Percentiles rank a stretch among this genome's conserved stretches.
phyloP scores from a whole-genome alignment of 306 rosid genomes.

The Citrullus mucosospermus region DNA sequence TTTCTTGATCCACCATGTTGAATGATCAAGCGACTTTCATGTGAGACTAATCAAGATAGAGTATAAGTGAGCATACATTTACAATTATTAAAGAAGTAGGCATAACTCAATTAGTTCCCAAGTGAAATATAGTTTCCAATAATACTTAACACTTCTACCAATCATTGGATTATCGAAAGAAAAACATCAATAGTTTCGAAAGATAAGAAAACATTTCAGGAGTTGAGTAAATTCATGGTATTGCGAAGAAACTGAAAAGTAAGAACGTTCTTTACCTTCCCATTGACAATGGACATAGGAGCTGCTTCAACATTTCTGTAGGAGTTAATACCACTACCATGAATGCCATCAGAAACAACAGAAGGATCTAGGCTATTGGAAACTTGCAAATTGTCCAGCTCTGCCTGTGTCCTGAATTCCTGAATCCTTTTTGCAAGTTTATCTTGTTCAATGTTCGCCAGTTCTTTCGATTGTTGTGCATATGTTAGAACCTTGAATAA shows the following conservation, averaged over 20 bases:
- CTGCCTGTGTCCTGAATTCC: conserved; percentile 84
- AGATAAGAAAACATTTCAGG: background rate
- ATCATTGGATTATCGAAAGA: background rate
- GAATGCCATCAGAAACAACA: conserved; percentile 35
- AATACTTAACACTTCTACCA: background rate
- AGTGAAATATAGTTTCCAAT: background rate
- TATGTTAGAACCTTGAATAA: conserved; percentile 70
- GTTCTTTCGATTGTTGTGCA: conserved; percentile 91
- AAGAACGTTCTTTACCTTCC: conserved; percentile 34
- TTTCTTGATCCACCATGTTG: background rate
- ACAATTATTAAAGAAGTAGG: background rate
- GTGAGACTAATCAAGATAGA: background rate
- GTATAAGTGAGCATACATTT: background rate
- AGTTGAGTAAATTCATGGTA: background rate
- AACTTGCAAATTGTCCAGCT: conserved; percentile 52
- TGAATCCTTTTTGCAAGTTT: conserved; percentile 96
- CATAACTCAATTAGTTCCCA: background rate
- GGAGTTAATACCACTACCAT: conserved; percentile 39
- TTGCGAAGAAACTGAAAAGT: background rate
- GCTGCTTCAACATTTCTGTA: conserved; percentile 48
- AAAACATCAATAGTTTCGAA: background rate
- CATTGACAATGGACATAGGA: conserved; percentile 38
- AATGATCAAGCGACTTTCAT: background rate
- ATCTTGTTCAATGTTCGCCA: conserved; percentile 85
- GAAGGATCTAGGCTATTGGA: conserved; percentile 42